phyloP scores from a whole-genome alignment of 202 grass and related monocot species.

The Zoysia matrella region DNA sequence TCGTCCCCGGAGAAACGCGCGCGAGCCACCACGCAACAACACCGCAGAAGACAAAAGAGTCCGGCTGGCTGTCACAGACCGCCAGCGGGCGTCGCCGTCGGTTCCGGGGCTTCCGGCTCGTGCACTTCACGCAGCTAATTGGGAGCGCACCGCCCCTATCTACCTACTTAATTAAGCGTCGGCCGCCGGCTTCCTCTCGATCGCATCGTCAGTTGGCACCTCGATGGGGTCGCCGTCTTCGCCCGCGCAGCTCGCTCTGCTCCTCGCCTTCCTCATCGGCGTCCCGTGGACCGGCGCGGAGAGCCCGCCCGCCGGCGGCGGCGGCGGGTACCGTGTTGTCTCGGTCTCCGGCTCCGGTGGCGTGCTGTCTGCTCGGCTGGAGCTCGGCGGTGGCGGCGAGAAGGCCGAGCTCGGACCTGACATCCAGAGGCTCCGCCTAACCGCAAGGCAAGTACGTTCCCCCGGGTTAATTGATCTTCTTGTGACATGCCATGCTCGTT shows the following conservation, averaged over 20 bases:
- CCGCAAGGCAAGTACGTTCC: constrained; percentile 60
- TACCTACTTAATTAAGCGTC: neutral
- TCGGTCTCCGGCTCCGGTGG: constrained; percentile 21
- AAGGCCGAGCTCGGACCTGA: constrained; percentile 43
- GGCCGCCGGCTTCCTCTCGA: neutral
- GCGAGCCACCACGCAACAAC: too few species aligned
- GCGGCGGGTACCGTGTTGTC: constrained; percentile 53
- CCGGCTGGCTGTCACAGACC: neutral
- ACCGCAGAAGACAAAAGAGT: neutral
- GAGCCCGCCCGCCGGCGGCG: neutral
- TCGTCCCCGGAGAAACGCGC: neutral
- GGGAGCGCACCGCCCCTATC: neutral
- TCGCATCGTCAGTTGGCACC: neutral
- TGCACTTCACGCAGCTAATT: constrained; percentile 7
- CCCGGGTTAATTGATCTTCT: neutral
- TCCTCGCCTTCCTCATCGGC: neutral
- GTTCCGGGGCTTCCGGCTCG: neutral
- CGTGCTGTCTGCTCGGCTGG: constrained; percentile 58
- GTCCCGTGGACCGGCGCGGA: neutral
- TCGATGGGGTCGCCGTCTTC: constrained; percentile 20
- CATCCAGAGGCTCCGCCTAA: constrained; percentile 52
- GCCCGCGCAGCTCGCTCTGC: neutral
- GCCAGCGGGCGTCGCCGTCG: neutral
- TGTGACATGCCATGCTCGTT: neutral
- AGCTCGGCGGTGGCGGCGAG: constrained; percentile 30